Conservation (phyloP, 2,329 filamentous ascomycete genomes). For the Calonectria montana region DNA sequence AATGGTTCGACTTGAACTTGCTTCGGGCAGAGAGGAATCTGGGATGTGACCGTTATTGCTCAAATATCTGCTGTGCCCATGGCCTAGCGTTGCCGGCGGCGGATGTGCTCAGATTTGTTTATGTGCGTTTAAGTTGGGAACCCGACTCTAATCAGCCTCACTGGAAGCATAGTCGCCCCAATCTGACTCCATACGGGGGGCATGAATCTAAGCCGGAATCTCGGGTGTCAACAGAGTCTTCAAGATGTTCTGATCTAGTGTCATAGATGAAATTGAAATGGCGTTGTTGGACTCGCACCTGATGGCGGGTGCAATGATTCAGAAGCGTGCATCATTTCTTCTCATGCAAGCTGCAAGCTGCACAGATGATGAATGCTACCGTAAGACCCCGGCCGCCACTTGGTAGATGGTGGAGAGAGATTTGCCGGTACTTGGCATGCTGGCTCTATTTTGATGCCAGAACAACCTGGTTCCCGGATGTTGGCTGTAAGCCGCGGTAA, state of each 20-base stretch:
- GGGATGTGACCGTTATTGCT: conserved; percentile 17
- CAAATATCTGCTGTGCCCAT: neutral
- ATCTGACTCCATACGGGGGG: neutral
- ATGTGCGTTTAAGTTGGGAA: neutral
- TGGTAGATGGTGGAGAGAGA: conserved; percentile 4
- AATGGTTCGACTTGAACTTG: conserved; percentile 30
- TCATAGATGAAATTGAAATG: neutral
- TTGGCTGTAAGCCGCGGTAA: conserved; percentile 10
- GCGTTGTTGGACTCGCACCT: conserved; percentile 4
- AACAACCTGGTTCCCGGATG: conserved; percentile 10
- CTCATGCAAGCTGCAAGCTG: conserved; percentile 15
- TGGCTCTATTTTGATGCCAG: conserved; percentile 11
- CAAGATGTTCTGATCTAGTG: neutral
- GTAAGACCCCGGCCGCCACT: conserved; percentile 1
- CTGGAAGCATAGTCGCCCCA: neutral
- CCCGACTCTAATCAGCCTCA: neutral
- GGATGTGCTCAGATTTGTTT: neutral
- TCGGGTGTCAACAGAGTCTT: neutral
- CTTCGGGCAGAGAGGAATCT: conserved; percentile 10
- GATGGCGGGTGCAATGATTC: conserved; percentile 6
- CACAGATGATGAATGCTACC: conserved; percentile 16
- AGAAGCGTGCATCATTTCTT: conserved; percentile 18
- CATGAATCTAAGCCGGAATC: neutral
- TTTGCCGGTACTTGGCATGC: conserved; percentile 19
- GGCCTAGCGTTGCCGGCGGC: neutral